Conservation (phyloP, 202 grass and related monocot species). For the Brachypodium distachyon region DNA sequence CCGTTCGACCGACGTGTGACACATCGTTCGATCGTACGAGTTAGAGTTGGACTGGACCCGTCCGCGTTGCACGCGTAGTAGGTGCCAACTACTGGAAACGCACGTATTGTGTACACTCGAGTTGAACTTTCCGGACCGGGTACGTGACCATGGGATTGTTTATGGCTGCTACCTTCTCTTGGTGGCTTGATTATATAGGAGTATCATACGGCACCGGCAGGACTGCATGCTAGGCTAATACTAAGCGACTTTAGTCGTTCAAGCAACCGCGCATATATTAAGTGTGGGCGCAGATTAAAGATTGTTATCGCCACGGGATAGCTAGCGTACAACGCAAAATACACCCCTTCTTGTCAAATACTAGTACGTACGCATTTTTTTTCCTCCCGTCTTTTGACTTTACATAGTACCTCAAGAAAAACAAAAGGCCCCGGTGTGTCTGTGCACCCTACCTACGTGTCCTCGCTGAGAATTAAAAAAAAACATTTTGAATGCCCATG, state of each 20-base stretch:
- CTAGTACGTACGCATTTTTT: not conserved
- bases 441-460: too few relatives aligned
- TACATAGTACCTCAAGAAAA: not conserved
- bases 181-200: not conserved
- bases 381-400: not conserved
- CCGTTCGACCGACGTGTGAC: not conserved
- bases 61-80: not conserved
- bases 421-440: not conserved
- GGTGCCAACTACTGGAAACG: not conserved
- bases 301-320: constrained; percentile 14
- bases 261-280: not conserved
- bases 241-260: constrained; percentile 11
- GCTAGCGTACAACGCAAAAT: not conserved
- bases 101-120: not conserved
- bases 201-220: not conserved
- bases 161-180: not conserved
- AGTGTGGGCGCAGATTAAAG: not conserved
- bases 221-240: not conserved
- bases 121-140: not conserved
- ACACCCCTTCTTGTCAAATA: not conserved
- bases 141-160: not conserved
- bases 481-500: too few relatives aligned
- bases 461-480: too few relatives aligned
- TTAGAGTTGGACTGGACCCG: not conserved
- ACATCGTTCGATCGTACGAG: too few relatives aligned